Base-by-base conservation (phyloP, 768 basidiomycete genomes). In the Boletellus emodensis region DNA sequence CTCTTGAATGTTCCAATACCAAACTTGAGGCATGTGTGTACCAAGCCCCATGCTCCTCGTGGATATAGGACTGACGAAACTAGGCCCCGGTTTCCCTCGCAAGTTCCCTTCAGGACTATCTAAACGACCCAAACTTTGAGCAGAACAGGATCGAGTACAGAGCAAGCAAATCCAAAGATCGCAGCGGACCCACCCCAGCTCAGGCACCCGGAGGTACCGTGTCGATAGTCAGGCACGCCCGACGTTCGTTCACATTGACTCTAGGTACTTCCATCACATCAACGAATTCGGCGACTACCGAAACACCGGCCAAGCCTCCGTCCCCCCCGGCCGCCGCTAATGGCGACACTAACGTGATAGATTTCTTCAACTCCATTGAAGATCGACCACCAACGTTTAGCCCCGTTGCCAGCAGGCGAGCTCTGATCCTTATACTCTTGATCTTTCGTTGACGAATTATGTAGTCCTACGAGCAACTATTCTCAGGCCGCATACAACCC, bases 81-180 rank as follows among this genome's bases (percentile, higher is more conserved):
- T 10, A 94, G 93, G 94, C 96, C 0, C 96, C 96, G 6, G 87
- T 96, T 11, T 94, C 91, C 0, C 76, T 99, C n/a, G 95, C 90
- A 6, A 85, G 85, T 33, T 84, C 96, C 17, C 77, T 99, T 28
- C 89, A 98, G 65, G 95, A 98, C 62, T 99, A 98, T 65, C 77
- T 99, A 44, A 85, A 91, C 49, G 96, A 99, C 68, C 90, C 94
- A 20, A 93, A 93, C 62, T 99, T 99, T 59, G 96, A 98, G 67
- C 85, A 90, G 69, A 98, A 97, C 68, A 74, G 95, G 54, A 72
- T 87, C 9, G 96, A 98, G 62, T 97, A 99, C 72, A 93, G 80
- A 70, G 75, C 84, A 20, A 91, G 84, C 66, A 90, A 90, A 68
- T 78, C 76, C 0, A 54, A 51, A 32, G 53, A 45, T 44, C 53